phyloP scores from a whole-genome alignment of 257 asterid genomes.

The Penstemon eatonii region DNA sequence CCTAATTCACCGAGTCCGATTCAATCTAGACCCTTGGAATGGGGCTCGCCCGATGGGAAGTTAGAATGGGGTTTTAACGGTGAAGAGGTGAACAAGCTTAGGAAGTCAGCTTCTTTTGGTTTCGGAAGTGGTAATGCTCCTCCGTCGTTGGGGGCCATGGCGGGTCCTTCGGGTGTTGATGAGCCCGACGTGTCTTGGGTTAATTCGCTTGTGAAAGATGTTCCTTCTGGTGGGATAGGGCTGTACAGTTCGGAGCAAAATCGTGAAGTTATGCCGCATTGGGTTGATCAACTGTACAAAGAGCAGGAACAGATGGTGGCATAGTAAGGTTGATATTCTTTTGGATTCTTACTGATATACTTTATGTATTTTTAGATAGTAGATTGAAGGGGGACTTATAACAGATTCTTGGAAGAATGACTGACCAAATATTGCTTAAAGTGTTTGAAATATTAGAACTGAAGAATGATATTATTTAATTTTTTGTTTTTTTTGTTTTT shows the following conservation, averaged over 20 bases:
- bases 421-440: slow-evolving; percentile 24
- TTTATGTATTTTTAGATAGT: slow-evolving; percentile 17
- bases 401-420: slow-evolving; percentile 25
- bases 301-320: slow-evolving; percentile 91
- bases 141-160: slow-evolving; percentile 11
- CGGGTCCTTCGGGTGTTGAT: slow-evolving; percentile 19
- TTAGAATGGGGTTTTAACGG: slow-evolving; percentile 88
- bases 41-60: slow-evolving; percentile 85
- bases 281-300: slow-evolving; percentile 85
- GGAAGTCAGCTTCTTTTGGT: slow-evolving; percentile 64
- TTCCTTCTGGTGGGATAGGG: slow-evolving; percentile 39
- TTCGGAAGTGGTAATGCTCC: slow-evolving; percentile 28
- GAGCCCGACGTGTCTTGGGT: slow-evolving; percentile 94
- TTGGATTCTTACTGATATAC: slow-evolving; percentile 42
- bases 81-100: slow-evolving; percentile 68
- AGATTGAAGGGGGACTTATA: slow-evolving; percentile 19
- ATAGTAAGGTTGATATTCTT: slow-evolving; percentile 41
- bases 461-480: slow-evolving; percentile 16
- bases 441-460: slow-evolving; percentile 13
- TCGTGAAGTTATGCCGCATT: slow-evolving; percentile 47
- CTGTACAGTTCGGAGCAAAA: slow-evolving; percentile 39
- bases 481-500: slow-evolving; percentile 16
- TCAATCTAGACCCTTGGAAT: slow-evolving; percentile 50
- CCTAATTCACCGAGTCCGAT: slow-evolving; percentile 36
- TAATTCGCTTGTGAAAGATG: slow-evolving; percentile 70